Evolutionary conservation across 306 rosid genomes (phyloP).

Genomic region (Glycyrrhiza uralensis): DNA sequence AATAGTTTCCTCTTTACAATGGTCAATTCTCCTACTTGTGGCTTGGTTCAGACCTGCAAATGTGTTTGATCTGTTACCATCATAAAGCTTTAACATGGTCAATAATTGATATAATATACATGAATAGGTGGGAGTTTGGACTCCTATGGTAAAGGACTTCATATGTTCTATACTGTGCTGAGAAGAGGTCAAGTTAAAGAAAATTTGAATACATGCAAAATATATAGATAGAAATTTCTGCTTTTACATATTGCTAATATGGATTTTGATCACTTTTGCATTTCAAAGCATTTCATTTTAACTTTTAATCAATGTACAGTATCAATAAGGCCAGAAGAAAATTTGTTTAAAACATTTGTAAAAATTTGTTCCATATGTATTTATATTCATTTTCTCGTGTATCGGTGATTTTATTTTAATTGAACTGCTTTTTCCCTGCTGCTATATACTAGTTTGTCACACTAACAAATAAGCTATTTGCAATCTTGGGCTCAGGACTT

Average conservation of each 20-base stretch:
- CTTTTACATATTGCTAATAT: conserved; percentile 6
- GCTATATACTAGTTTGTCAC: not conserved
- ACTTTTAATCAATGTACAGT: not conserved
- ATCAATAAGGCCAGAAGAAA: not conserved
- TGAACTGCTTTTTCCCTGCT: not conserved
- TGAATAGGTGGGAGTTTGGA: not conserved
- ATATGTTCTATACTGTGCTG: not conserved
- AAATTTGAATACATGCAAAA: conserved; percentile 2
- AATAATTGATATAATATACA: not conserved
- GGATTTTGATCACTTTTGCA: not conserved
- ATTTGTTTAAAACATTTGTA: conserved; percentile 1
- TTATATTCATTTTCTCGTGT: not conserved
- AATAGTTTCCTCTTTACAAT: not conserved
- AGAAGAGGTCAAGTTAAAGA: not conserved
- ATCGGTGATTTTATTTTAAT: not conserved
- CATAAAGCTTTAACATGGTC: not conserved
- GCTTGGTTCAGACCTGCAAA: not conserved
- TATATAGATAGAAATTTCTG: no score
- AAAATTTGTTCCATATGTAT: conserved; percentile 10
- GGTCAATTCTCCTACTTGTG: conserved; percentile 17
- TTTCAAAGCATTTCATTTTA: not conserved
- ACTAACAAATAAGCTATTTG: not conserved
- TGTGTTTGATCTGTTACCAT: no score
- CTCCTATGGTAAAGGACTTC: not conserved
- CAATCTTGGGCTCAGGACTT: conserved; percentile 14